Percentiles rank a stretch among this genome's conserved stretches.
Evolutionary conservation across 805 yeast species (phyloP).

Genomic region (Lachancea fermentati): DNA sequence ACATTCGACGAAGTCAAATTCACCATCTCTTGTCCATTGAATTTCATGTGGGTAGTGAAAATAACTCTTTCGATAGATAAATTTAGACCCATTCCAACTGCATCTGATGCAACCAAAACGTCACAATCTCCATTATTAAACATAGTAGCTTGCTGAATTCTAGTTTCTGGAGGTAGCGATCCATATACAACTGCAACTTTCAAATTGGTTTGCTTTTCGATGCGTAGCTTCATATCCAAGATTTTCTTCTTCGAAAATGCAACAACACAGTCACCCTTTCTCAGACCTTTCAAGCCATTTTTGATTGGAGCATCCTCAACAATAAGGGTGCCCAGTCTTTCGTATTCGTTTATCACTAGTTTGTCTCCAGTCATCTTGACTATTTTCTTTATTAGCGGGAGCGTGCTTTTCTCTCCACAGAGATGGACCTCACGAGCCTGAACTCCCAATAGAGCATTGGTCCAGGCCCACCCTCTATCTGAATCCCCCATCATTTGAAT

Average conservation of each 20-base stretch:
- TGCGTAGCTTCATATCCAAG: constrained; percentile 57
- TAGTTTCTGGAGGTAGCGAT: constrained; percentile 90
- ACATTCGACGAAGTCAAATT: constrained; percentile 57
- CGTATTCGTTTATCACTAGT: constrained; percentile 60
- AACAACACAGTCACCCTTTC: constrained; percentile 82
- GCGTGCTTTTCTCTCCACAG: constrained; percentile 89
- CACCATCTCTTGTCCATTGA: constrained; percentile 51
- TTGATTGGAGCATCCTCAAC: constrained; percentile 42
- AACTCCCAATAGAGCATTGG: constrained; percentile 82
- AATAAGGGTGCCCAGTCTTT: constrained; percentile 66
- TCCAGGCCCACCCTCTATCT: constrained; percentile 89
- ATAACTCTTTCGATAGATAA: constrained; percentile 75
- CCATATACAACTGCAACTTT: constrained; percentile 92
- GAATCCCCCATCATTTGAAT: constrained; percentile 89
- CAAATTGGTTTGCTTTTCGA: constrained; percentile 56
- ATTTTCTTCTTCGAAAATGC: constrained; percentile 77
- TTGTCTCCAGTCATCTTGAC: constrained; percentile 74
- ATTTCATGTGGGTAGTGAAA: constrained; percentile 64
- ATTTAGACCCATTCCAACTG: constrained; percentile 96
- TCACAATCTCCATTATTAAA: constrained; percentile 80
- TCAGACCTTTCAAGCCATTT: constrained; percentile 27
- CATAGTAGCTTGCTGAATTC: constrained; percentile 73
- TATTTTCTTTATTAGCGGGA: constrained; percentile 57
- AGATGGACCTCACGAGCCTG: constrained; percentile 80
- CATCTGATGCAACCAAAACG: constrained; percentile 90